phyloP scores from a whole-genome alignment of 768 basidiomycete species.

The Brasilioporus rufonigricans region DNA sequence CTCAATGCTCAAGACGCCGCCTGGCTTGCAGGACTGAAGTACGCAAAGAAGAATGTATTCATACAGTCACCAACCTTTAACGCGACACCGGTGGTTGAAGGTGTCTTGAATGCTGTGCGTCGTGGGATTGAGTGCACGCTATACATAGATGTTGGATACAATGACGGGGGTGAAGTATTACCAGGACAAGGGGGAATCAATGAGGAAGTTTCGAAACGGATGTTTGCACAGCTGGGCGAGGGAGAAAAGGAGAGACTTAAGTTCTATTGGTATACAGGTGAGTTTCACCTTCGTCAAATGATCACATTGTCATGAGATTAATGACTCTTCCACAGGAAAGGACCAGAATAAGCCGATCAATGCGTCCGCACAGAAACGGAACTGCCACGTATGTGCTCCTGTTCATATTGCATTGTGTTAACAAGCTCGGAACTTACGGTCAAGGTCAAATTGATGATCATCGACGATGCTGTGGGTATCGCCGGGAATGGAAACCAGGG shows the following conservation, averaged over 20 bases:
- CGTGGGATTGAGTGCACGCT: constrained; percentile 59
- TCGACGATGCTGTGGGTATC: constrained; percentile 65
- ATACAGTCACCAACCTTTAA: constrained; percentile 76
- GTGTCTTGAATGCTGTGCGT: constrained; percentile 56
- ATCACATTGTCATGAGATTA: neutral
- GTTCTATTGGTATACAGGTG: constrained; percentile 55
- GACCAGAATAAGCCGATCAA: constrained; percentile 65
- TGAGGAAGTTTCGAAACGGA: constrained; percentile 58
- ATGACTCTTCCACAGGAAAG: constrained; percentile 37
- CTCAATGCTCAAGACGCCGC: constrained; percentile 63
- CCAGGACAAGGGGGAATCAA: constrained; percentile 74
- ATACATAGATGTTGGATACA: constrained; percentile 57
- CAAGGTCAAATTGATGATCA: constrained; percentile 61
- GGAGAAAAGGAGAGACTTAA: constrained; percentile 45
- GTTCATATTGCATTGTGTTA: neutral
- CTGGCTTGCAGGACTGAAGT: constrained; percentile 62
- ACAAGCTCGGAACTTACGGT: neutral
- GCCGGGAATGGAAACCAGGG: constrained; percentile 71
- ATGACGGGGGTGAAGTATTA: constrained; percentile 58
- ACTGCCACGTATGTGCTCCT: constrained; percentile 53
- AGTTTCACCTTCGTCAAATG: neutral
- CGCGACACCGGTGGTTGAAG: constrained; percentile 58
- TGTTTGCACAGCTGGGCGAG: constrained; percentile 50
- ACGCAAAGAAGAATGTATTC: constrained; percentile 61
- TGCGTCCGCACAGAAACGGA: constrained; percentile 63